Percentiles rank a stretch among this genome's conserved stretches.
Conservation (phyloP, 768 basidiomycete species). For the Boletus rex-veris region DNA sequence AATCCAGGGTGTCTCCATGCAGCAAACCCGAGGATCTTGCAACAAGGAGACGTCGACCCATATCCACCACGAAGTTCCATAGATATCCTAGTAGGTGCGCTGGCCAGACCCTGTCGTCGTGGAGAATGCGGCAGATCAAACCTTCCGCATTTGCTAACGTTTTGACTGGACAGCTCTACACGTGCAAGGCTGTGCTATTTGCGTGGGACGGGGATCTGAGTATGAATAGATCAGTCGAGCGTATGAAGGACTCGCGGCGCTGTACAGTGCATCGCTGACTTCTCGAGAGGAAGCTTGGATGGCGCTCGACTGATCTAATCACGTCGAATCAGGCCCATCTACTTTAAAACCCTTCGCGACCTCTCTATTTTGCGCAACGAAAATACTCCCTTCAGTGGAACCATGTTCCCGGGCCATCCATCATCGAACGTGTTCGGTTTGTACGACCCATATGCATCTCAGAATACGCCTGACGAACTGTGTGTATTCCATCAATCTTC, state of each 20-base stretch:
- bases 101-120: not conserved
- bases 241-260: not conserved
- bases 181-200: not conserved
- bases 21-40: not conserved
- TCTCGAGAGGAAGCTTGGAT: not conserved
- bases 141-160: not conserved
- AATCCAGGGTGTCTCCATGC: not conserved
- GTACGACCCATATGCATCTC: not conserved
- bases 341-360: conserved; percentile 3
- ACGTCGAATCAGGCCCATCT: not conserved
- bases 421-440: not conserved
- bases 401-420: not conserved
- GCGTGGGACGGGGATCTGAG: not conserved
- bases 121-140: not conserved
- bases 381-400: not conserved
- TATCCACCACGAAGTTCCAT: not conserved
- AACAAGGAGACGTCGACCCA: not conserved
- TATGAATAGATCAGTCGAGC: not conserved
- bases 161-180: not conserved
- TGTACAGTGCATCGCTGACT: conserved; percentile 5
- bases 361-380: not conserved
- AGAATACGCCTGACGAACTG: conserved; percentile 7
- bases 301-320: not conserved
- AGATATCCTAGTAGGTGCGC: not conserved
- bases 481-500: not conserved